phyloP scores from a whole-genome alignment of 768 basidiomycete genomes.

The Crassisporium funariophilum region DNA sequence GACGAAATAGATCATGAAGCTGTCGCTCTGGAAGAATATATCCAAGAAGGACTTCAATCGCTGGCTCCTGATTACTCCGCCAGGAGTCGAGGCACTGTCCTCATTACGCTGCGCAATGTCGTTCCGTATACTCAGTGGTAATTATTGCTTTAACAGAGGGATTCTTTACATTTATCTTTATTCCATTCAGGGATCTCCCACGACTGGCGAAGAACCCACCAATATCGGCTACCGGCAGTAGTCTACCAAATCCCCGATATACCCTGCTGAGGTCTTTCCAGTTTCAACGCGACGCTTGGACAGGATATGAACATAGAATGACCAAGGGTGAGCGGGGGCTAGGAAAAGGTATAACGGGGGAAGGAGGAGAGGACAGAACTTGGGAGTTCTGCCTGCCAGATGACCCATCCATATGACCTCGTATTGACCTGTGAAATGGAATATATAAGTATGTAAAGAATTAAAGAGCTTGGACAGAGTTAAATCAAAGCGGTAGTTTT shows the following conservation, averaged over 20 bases:
- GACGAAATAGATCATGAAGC: slow-evolving; percentile 22
- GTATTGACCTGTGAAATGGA: too few relatives aligned
- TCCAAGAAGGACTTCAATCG: slow-evolving; percentile 9
- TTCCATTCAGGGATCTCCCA: slow-evolving; percentile 65
- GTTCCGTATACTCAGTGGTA: slow-evolving; percentile 88
- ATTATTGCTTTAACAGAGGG: slow-evolving; percentile 20
- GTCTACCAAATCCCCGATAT: slow-evolving; percentile 66
- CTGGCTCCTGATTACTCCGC: slow-evolving; percentile 6
- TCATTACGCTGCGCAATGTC: slow-evolving; percentile 87
- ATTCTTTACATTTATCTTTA: slow-evolving; percentile 6
- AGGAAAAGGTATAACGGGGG: slow-evolving; percentile 66
- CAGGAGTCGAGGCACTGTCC: slow-evolving; percentile 64
- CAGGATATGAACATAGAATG: slow-evolving; percentile 92
- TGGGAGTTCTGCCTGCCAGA: slow-evolving; percentile 79
- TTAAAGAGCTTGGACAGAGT: too few relatives aligned
- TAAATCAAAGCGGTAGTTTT: background rate
- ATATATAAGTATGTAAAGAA: background rate
- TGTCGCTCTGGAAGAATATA: slow-evolving; percentile 2
- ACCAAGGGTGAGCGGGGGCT: slow-evolving; percentile 83
- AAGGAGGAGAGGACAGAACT: slow-evolving; percentile 78
- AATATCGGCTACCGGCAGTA: slow-evolving; percentile 44
- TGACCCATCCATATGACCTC: background rate
- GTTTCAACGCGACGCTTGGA: slow-evolving; percentile 72
- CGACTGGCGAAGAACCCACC: slow-evolving; percentile 77
- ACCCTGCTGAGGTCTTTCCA: slow-evolving; percentile 75